Base-by-base conservation (phyloP, 176 grass and related monocot genomes). In the Aechmea fasciata region DNA sequence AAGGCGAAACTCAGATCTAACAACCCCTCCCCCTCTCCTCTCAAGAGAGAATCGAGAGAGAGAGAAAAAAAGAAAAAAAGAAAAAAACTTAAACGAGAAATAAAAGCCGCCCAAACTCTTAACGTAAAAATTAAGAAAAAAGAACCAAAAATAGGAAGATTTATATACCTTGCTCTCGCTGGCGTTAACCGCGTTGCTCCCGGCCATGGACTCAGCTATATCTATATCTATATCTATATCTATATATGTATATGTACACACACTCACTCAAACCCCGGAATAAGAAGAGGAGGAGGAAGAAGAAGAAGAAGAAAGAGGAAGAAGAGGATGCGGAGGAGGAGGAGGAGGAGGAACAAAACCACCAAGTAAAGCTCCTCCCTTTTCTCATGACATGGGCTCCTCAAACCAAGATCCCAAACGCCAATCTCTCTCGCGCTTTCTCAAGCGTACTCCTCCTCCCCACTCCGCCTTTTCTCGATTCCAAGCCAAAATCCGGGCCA, bases 121-220 rank as follows among this genome's bases (percentile, higher is more conserved):
- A 3, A 3, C 10, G 33, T 41, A 41, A 41, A 41, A 41, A 41
- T 41, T 41, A 41, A 77, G 20, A 65, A 49, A 77, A 67, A 64
- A 24, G 47, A 69, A n/a, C 6, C 9, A 61, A 67, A 77, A 62
- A 13, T 22, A 50, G 48, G 50, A 67, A 17, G 68, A 41, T 52
- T 18, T 47, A 70, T 52, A 79, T 47, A 97, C 94, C 94, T 84
- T 93, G 90, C 87, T 92, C 79, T 90, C 94, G 75, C 93, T 99
- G 71, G 82, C 89, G 90, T 99, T 99, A 68, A 99, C 90, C 80
- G 93, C 94, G 79, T 99, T 91, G 80, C 90, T 90, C 66, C 94
- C 94, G 25, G 94, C 94, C 94, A 99, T 99, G 87, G 81, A 41
- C 50, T 22, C 55, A 61, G 13, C 65, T 18, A 17, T 41, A 41